A percentile compares a stretch with the other conserved stretches of the same genome.
phyloP scores from a whole-genome alignment of 306 rosid species.

The Prunus mira region DNA sequence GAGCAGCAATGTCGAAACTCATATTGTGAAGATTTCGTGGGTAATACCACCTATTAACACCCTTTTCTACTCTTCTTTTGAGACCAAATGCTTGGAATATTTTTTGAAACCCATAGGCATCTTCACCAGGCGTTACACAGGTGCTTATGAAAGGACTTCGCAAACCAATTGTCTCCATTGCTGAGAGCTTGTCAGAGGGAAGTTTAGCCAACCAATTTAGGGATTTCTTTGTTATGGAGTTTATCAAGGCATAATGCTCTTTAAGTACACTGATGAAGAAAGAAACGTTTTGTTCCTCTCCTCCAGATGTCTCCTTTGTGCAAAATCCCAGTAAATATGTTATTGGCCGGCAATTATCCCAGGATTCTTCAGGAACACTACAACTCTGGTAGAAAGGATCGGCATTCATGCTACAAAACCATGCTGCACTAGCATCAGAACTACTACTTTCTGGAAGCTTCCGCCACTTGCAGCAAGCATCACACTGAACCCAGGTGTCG shows the following conservation, averaged over 20 bases:
- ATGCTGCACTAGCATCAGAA: conserved; percentile 57
- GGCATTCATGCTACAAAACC: conserved; percentile 95
- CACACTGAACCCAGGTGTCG: conserved; percentile 95
- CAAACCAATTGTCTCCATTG: conserved; percentile 81
- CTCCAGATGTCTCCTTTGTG: conserved; percentile 66
- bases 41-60: conserved; percentile 67
- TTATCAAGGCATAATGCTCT: conserved; percentile 63
- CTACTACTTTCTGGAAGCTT: conserved; percentile 55
- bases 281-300: conserved; percentile 66
- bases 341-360: conserved; percentile 49
- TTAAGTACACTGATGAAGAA: conserved; percentile 78
- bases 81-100: conserved; percentile 91
- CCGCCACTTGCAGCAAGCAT: conserved; percentile 92
- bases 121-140: conserved; percentile 30
- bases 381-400: conserved; percentile 73
- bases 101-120: conserved; percentile 46
- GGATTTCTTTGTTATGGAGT: conserved; percentile 68
- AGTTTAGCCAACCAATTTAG: conserved; percentile 71
- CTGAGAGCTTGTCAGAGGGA: conserved; percentile 52
- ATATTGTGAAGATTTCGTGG: conserved; percentile 70
- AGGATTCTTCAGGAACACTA: conserved; percentile 62
- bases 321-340: conserved; percentile 72
- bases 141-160: conserved; percentile 60
- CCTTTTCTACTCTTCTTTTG: conserved; percentile 57
- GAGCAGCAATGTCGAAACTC: conserved; percentile 84